A percentile compares a stretch with the other conserved stretches of the same genome.
Conservation (phyloP, 768 basidiomycete genomes). For the Candolleomyces efflorescens region DNA sequence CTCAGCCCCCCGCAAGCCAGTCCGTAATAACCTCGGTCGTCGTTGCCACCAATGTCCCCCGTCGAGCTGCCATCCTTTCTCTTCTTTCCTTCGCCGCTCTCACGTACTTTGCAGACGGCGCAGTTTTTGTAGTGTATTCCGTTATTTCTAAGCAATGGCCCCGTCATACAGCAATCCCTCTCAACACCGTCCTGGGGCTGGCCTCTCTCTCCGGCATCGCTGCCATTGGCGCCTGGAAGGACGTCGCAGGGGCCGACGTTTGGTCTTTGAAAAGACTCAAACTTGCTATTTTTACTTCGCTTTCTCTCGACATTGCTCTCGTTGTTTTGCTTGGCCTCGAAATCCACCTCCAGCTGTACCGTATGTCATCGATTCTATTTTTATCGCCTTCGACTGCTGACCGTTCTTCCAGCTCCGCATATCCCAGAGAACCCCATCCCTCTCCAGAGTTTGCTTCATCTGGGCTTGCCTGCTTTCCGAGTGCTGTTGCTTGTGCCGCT, state of each 20-base stretch:
- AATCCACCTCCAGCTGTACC: conserved; percentile 26
- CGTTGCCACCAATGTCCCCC: conserved; percentile 67
- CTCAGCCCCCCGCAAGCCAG: conserved; percentile 27
- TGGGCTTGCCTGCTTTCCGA: conserved; percentile 59
- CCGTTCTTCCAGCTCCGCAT: conserved; percentile 16
- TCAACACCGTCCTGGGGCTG: conserved; percentile 65
- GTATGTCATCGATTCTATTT: conserved; percentile 9
- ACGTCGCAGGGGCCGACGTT: conserved; percentile 62
- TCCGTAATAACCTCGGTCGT: conserved; percentile 78
- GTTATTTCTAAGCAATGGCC: conserved; percentile 68
- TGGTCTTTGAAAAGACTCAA: conserved; percentile 63
- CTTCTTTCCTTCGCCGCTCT: conserved; percentile 67
- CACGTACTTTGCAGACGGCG: conserved; percentile 75
- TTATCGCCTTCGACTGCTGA: conserved; percentile 9
- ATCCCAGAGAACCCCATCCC: conserved; percentile 27
- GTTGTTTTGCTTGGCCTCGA: conserved; percentile 48
- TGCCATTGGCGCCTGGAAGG: conserved; percentile 76
- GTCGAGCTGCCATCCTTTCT: conserved; percentile 69
- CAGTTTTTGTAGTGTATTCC: conserved; percentile 61
- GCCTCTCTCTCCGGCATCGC: conserved; percentile 69
- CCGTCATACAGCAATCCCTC: conserved; percentile 55
- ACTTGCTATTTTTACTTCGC: conserved; percentile 45
- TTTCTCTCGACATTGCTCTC: conserved; percentile 58
- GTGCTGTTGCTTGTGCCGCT: conserved; percentile 58
- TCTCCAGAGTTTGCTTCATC: conserved; percentile 30